Base-by-base conservation (phyloP, 2,329 filamentous ascomycete species). In the Uncinocarpus reesii region DNA sequence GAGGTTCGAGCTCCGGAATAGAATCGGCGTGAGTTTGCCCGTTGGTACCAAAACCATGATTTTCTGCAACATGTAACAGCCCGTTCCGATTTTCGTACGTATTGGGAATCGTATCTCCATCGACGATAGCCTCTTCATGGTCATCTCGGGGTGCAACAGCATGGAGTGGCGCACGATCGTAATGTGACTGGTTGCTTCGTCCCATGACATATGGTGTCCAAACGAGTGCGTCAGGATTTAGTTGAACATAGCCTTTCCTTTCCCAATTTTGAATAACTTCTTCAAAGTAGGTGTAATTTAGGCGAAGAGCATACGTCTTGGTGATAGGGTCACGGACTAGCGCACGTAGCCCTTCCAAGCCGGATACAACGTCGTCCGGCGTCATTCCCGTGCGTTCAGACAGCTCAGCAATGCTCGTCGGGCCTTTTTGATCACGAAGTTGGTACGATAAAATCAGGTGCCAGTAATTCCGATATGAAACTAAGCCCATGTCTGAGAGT, bases 151-250 rank as follows among this genome's bases (percentile, higher is more conserved):
- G 87, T 10, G 90, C 90, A 47, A 96, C 86, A 1, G 90, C 84
- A 55, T 86, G 89, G 48, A 96, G 71, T 4, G 86, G 86, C 4
- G 82, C 85, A 42, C 88, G 78, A 60, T 94, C 87, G 58, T 92
- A 90, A 58, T 86, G 85, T 3, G 83, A 83, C 29, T 84, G 79
- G 56, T 84, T 89, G 63, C 79, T 83, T 38, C 87, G 80, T 21
- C 92, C 90, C 88, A 95, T 96, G 35, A 96, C 81, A 63, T 95
- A 98, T 0, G 92, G 92, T 11, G 89, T 95, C 92, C 92, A 98
- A 8, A 89, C 83, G 21, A 98, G 74, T 15, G 81, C 81, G 37
- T 83, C 80, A 0, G 84, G 79, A 55, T 92, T 84, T 29, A 98
- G 77, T 58, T 81, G 84, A 18, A 95, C 85, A 56, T 95, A 93